A percentile compares a stretch with the other conserved stretches of the same genome.
phyloP scores from a whole-genome alignment of 2,329 filamentous ascomycete genomes.

The Pseudogymnoascus sp. region DNA sequence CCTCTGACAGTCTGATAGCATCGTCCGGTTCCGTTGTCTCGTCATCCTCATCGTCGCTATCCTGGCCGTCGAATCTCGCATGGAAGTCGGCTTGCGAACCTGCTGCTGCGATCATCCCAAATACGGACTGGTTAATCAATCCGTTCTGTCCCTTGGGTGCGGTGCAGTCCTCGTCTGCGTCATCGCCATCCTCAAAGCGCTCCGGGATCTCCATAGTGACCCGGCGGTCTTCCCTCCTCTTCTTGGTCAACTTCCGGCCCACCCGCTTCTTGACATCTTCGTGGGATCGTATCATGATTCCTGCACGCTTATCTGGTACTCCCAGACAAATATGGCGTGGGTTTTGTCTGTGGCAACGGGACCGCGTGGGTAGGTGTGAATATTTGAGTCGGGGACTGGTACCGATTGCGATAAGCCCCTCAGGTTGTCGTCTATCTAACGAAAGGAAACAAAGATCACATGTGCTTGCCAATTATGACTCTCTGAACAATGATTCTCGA shows the following conservation, averaged over 20 bases:
- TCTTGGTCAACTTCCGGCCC: slow-evolving; percentile 37
- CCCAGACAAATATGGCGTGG: background rate
- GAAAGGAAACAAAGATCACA: background rate
- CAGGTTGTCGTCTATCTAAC: background rate
- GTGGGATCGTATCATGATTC: slow-evolving; percentile 30
- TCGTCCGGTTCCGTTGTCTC: slow-evolving; percentile 12
- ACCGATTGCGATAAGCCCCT: slow-evolving; percentile 7
- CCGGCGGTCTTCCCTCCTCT: slow-evolving; percentile 34
- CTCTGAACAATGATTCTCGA: background rate
- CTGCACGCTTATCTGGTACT: slow-evolving; percentile 1
- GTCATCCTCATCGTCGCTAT: slow-evolving; percentile 59
- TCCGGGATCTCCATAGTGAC: slow-evolving; percentile 48
- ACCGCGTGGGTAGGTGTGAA: background rate
- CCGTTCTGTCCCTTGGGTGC: slow-evolving; percentile 42
- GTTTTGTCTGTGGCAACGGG: background rate
- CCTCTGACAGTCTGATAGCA: background rate
- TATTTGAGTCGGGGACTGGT: slow-evolving; percentile 4
- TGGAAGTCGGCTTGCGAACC: slow-evolving; percentile 78
- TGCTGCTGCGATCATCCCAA: slow-evolving; percentile 84
- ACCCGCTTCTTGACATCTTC: slow-evolving; percentile 35
- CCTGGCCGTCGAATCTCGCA: slow-evolving; percentile 69
- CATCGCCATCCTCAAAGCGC: slow-evolving; percentile 49
- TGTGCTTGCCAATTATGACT: background rate
- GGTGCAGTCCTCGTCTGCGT: slow-evolving; percentile 54
- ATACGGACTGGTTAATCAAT: slow-evolving; percentile 83